Evolutionary conservation across 192 early-diverging fungal species (phyloP), one percentile per base, ranked within the genome.

Genomic region (Coemansia brasiliensis): DNA sequence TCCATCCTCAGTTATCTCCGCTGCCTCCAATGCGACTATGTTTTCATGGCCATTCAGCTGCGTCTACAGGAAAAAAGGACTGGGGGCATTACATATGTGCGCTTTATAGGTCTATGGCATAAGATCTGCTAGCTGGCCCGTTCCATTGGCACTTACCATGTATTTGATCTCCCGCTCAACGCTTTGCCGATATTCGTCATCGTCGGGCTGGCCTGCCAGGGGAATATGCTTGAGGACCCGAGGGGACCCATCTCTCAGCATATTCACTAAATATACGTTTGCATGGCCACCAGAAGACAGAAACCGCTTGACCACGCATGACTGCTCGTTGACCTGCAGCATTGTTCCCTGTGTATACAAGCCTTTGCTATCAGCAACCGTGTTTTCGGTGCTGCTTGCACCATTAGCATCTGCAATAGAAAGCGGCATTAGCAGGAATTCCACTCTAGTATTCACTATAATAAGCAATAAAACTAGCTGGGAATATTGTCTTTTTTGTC

Each of bases 221-320:
- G 49, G 45, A 20, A 88, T 85, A 48, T 91, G 80, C 50, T 98
- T 98, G 66, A 98, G 74, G 0, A 95, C 93, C 18, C 87, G 86
- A 16, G 63, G 69, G 16, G 80, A 61, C 12, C 81, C 80, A 8
- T 71, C 72, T 39, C 77, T 79, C 37, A 80, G 65, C 5, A 86
- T 67, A 5, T 73, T 69, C 1, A 90, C 93, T 39, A 91, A 61
- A 61, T 98, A 98, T 18, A 98, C 87, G 75, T 96, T 90, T 10
- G 95, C 93, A 61, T 93, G 92, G 5, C 92, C 94, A 42, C 95
- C 74, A 3, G 60, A 53, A 9, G 64, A 61, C 11, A 77, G 56
- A 41, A 71, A 77, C 26, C 54, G 74, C 68, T 77, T 55, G 10
- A 77, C 64, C 18, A 71, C 68, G 21, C 74, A 77, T 16, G 74